Evolutionary conservation across 2,329 filamentous ascomycete species (phyloP).

Genomic region (Venturia carpophila): DNA sequence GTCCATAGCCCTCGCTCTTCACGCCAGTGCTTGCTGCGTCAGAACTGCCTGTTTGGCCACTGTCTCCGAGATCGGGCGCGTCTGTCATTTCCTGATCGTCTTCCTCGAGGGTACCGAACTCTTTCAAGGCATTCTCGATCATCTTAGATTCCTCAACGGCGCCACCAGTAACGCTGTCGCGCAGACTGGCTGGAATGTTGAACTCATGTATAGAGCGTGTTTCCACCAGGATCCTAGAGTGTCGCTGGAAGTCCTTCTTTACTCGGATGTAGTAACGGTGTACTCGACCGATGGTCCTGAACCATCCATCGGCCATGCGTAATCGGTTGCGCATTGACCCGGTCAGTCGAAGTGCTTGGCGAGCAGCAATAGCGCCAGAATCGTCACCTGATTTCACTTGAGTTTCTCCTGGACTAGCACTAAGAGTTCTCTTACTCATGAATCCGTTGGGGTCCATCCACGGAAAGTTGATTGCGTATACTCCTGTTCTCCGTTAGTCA

Average conservation of each 20-base stretch:
- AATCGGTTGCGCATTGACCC: slow-evolving; percentile 45
- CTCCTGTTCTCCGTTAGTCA: slow-evolving; percentile 31
- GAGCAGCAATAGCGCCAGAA: slow-evolving; percentile 37
- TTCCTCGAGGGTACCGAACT: slow-evolving; percentile 31
- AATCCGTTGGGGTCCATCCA: slow-evolving; percentile 56
- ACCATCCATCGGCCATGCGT: slow-evolving; percentile 51
- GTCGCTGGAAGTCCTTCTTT: slow-evolving; percentile 42
- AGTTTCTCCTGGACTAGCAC: slow-evolving; percentile 12
- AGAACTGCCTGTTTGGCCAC: background rate
- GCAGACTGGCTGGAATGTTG: slow-evolving; percentile 33
- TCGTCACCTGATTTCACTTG: slow-evolving; percentile 12
- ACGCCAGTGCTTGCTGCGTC: slow-evolving; percentile 21
- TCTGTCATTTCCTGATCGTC: slow-evolving; percentile 33
- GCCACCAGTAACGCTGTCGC: slow-evolving; percentile 40
- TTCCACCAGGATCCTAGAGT: slow-evolving; percentile 25
- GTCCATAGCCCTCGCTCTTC: slow-evolving; percentile 28
- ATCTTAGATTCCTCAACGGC: slow-evolving; percentile 50
- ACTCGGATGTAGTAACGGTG: slow-evolving; percentile 46
- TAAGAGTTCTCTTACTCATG: slow-evolving; percentile 34
- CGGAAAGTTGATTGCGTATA: slow-evolving; percentile 60
- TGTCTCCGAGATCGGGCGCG: slow-evolving; percentile 20
- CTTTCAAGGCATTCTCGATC: slow-evolving; percentile 30
- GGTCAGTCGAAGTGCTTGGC: slow-evolving; percentile 44
- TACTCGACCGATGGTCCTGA: slow-evolving; percentile 46
- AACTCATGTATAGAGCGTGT: background rate